These are phyloP conservation scores for Podila verticillata DNA, from an alignment of 192 early-diverging fungal genomes.

Conservation along the genomic window DNA sequence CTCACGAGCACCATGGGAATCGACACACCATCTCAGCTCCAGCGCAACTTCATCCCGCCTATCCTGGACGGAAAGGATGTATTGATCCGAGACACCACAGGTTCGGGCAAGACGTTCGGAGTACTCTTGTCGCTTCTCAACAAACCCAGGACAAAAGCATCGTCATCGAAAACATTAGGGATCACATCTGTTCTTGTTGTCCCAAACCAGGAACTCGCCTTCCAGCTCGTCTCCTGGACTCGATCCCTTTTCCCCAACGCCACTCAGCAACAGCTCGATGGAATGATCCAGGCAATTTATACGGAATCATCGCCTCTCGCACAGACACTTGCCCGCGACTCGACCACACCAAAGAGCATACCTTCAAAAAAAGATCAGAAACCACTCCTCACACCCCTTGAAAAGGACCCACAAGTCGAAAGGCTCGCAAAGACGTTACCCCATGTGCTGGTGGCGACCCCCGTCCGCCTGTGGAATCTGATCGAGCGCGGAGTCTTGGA, in stretches of 20 bases:
- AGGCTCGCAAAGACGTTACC: conserved; percentile 18
- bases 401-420: conserved; percentile 24
- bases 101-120: conserved; percentile 68
- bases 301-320: neutral
- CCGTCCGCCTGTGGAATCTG: conserved; percentile 44
- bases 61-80: conserved; percentile 56
- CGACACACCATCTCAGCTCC: conserved; percentile 52
- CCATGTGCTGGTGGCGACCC: conserved; percentile 54
- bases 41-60: conserved; percentile 53
- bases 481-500: conserved; percentile 42
- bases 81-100: conserved; percentile 60
- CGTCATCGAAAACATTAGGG: neutral
- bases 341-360: neutral
- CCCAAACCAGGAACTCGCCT: conserved; percentile 63
- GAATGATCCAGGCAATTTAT: conserved; percentile 35
- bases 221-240: conserved; percentile 60
- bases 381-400: neutral
- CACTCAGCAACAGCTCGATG: conserved; percentile 12
- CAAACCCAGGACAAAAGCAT: conserved; percentile 22
- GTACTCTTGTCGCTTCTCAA: conserved; percentile 54
- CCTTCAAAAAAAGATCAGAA: neutral
- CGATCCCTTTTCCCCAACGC: conserved; percentile 29
- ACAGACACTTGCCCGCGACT: neutral
- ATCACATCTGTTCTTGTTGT: conserved; percentile 57
- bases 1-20: conserved; percentile 21